Evolutionary conservation across 75 land plant species (phyloP).

Genomic region (Cryptomeria japonica): DNA sequence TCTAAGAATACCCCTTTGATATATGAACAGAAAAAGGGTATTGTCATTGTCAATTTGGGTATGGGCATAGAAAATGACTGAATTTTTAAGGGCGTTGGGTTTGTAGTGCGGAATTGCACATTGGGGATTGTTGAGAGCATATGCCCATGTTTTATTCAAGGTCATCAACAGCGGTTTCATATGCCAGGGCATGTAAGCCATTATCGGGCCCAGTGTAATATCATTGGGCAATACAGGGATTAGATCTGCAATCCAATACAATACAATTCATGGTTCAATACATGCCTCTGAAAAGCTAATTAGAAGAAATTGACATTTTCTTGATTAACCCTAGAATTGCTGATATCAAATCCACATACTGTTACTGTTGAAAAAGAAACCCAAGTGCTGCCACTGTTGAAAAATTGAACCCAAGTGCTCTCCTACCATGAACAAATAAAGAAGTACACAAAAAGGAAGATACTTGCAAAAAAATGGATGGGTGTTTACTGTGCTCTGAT

Average conservation of each 20-base stretch:
- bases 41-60: not conserved
- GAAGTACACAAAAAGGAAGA: not conserved
- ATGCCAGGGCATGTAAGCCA: slow-evolving; percentile 1
- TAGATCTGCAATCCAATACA: not conserved
- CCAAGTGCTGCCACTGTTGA: no score
- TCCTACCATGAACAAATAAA: no score
- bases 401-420: no score
- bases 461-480: no score
- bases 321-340: not conserved
- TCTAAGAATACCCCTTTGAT: not conserved
- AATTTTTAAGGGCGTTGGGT: slow-evolving; percentile 1
- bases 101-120: not conserved
- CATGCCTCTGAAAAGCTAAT: not conserved
- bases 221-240: not conserved
- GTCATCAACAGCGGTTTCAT: not conserved
- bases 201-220: not conserved
- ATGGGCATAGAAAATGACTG: not conserved
- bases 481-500: not conserved
- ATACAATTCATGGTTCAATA: not conserved
- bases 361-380: no score
- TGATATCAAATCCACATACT: no score
- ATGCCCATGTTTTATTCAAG: not conserved
- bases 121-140: not conserved
- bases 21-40: not conserved
- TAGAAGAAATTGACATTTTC: not conserved